Conservation (phyloP, 2,329 filamentous ascomycete species). For the Pseudophaeomoniella oleicola region DNA sequence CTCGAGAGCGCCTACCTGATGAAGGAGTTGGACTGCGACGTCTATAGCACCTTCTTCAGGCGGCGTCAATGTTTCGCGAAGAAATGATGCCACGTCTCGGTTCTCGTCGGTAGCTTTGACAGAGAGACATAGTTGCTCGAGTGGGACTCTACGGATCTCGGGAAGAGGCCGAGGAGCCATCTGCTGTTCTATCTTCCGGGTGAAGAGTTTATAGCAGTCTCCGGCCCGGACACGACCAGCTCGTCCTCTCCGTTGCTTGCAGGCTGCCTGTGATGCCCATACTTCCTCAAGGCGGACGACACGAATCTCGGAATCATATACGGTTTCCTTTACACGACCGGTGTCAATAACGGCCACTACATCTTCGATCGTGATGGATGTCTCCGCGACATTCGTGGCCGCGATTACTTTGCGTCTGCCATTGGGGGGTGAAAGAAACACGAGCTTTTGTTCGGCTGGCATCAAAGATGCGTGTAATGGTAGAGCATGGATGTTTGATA, state of each 20-base stretch:
- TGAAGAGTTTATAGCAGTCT: constrained; percentile 91
- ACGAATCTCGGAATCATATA: constrained; percentile 79
- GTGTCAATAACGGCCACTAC: constrained; percentile 93
- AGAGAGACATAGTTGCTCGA: constrained; percentile 87
- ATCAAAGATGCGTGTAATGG: constrained; percentile 86
- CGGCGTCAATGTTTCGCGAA: constrained; percentile 76
- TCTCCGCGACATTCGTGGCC: constrained; percentile 94
- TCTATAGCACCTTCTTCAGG: constrained; percentile 76
- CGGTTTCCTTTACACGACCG: constrained; percentile 90
- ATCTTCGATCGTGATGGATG: constrained; percentile 96
- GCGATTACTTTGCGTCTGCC: constrained; percentile 87
- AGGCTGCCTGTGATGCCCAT: constrained; percentile 87
- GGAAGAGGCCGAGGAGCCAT: constrained; percentile 86
- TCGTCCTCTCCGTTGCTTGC: constrained; percentile 84
- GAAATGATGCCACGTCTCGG: constrained; percentile 61
- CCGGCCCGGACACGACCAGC: constrained; percentile 86
- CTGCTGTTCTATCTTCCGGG: constrained; percentile 62
- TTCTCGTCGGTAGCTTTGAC: constrained; percentile 69
- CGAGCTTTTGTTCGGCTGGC: constrained; percentile 71
- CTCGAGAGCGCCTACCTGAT: constrained; percentile 67
- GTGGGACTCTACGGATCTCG: constrained; percentile 79
- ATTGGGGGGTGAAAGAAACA: constrained; percentile 61
- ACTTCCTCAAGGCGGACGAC: constrained; percentile 91
- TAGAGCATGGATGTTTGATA: constrained; percentile 58
- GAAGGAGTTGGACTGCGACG: constrained; percentile 63